Conservation (phyloP, 805 yeast species). For the Lipomyces sp. region DNA sequence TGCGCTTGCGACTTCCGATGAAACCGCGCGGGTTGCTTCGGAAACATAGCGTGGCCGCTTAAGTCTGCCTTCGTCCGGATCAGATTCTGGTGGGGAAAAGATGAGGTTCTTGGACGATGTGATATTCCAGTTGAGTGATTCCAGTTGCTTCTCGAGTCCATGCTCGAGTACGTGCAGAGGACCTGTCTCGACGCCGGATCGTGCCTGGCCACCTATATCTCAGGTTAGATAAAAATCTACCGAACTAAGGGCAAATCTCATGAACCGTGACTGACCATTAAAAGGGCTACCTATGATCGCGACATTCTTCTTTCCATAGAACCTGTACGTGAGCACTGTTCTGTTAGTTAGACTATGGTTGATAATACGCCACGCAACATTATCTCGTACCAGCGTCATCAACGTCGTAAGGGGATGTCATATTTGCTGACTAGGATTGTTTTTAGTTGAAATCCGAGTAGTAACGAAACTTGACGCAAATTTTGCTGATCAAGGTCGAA, state of each 20-base stretch:
- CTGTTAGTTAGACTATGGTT: not conserved
- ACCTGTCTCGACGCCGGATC: constrained; percentile 91
- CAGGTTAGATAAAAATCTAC: not conserved
- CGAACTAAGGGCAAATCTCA: not conserved
- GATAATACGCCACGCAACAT: not conserved
- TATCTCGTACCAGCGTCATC: constrained; percentile 2
- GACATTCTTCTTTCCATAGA: constrained; percentile 58
- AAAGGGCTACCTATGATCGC: constrained; percentile 89
- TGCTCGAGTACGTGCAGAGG: constrained; percentile 78
- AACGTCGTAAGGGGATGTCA: constrained; percentile 11
- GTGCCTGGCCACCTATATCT: constrained; percentile 81
- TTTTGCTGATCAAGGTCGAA: not conserved
- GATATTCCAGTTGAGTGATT: constrained; percentile 74
- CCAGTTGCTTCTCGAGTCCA: constrained; percentile 69
- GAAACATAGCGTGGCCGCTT: constrained; percentile 81
- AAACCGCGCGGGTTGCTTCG: constrained; percentile 67
- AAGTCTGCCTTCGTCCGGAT: constrained; percentile 60
- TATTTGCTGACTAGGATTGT: not conserved
- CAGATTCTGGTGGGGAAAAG: constrained; percentile 41
- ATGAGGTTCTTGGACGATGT: constrained; percentile 41
- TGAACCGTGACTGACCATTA: constrained; percentile 45
- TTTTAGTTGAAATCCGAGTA: too few species aligned
- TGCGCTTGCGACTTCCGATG: constrained; percentile 63
- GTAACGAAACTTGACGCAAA: not conserved
- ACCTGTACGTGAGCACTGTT: constrained; percentile 46